Evolutionary conservation across 83 land plant species (phyloP).

Genomic region (Picea abies): DNA sequence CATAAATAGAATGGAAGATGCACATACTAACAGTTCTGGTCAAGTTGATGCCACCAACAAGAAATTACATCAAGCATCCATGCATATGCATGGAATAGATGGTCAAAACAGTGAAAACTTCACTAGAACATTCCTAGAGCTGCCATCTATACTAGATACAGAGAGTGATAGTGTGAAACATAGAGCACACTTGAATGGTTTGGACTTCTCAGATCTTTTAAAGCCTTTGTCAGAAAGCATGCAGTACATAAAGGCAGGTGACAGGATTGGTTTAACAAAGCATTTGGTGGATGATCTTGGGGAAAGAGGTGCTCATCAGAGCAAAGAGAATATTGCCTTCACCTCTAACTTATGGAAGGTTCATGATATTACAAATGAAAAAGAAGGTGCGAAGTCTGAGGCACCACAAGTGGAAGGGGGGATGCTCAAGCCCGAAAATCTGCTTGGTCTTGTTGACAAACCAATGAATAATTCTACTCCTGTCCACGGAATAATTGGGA

Average conservation of each 20-base stretch:
- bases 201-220: background rate
- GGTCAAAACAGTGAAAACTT: background rate
- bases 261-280: conserved; percentile 1
- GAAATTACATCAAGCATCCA: background rate
- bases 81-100: conserved; percentile 1
- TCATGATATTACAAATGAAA: conserved; percentile 10
- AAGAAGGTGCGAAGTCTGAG: background rate
- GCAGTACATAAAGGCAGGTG: background rate
- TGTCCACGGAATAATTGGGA: background rate
- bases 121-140: conserved; percentile 1
- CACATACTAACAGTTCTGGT: background rate
- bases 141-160: background rate
- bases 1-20: background rate
- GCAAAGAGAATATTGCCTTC: background rate
- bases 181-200: background rate
- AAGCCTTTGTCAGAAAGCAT: background rate
- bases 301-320: background rate
- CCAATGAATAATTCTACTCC: background rate
- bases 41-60: background rate
- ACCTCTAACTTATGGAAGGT: background rate
- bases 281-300: conserved; percentile 5
- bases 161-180: background rate
- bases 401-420: background rate
- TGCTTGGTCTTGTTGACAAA: conserved; percentile 1
- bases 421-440: conserved; percentile 2